A percentile compares a stretch with the other conserved stretches of the same genome.
phyloP scores from a whole-genome alignment of 176 grass and related monocot species.

The Phyllostachys edulis region DNA sequence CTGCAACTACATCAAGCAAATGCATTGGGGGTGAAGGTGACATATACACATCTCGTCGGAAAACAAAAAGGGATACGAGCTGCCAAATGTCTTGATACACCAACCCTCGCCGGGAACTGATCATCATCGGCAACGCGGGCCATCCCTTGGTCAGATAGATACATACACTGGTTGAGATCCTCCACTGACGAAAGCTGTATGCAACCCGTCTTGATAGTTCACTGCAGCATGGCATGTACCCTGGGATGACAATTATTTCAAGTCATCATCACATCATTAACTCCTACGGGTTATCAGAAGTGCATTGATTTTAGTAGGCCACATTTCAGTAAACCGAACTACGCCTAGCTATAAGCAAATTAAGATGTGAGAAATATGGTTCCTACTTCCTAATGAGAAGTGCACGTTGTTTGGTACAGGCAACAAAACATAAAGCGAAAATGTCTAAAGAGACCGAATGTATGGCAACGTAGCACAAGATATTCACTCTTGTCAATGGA shows the following conservation, averaged over 20 bases:
- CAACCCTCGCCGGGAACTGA: neutral
- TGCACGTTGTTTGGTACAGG: neutral
- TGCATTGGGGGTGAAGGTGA: neutral
- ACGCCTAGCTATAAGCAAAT: slow-evolving; percentile 1
- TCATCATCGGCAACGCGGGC: neutral
- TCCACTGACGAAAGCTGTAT: neutral
- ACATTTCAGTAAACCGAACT: neutral
- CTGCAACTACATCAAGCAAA: slow-evolving; percentile 18
- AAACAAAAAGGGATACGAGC: neutral
- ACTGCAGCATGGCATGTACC: neutral
- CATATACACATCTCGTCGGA: slow-evolving; percentile 26
- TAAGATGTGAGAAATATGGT: neutral
- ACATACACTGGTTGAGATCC: neutral
- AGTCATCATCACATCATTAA: neutral
- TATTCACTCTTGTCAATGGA: neutral
- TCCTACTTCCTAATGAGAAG: neutral
- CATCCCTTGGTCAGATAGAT: neutral
- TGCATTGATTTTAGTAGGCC: neutral
- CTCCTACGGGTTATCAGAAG: neutral
- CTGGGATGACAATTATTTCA: neutral
- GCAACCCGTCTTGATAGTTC: neutral
- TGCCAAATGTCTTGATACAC: neutral
- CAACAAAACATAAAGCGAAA: neutral
- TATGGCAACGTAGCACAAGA: neutral
- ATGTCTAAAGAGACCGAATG: neutral